Evolutionary conservation across 2,329 filamentous ascomycete genomes (phyloP), one percentile per base, ranked within the genome.

Genomic region (Furcasterigmium furcatum): DNA sequence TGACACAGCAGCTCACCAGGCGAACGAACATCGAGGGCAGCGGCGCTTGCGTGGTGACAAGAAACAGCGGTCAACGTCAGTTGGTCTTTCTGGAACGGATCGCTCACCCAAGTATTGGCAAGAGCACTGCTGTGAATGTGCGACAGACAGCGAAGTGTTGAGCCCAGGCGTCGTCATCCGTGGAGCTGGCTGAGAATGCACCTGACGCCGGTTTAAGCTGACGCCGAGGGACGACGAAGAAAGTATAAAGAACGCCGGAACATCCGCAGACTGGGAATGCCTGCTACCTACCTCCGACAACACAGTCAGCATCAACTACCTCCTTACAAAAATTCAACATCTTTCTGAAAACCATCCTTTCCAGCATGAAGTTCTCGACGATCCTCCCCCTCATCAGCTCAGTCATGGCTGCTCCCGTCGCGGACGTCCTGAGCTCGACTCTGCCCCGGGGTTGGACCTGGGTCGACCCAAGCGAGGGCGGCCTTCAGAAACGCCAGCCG

Each of bases 301-400:
- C n/a, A n/a, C n/a, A n/a, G n/a, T n/a, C n/a, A n/a, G n/a, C n/a
- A n/a, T 27, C 24, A 27, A 7, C 24, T 27, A 35, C 32, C 14
- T 35, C 6, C 32, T 8, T 8, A n/a, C 32, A n/a, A 35, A 8
- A 6, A 35, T 35, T 14, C 32, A 35, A 18, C 8, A 35, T 14
- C 30, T n/a, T 13, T 16, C 30, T 32, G 12, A 7, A 9, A 9
- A 32, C 13, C 30, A 32, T 32, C 7, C 12, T 32, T n/a, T 18
- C n/a, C 20, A 39, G 19, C 16, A 50, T 50, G 47, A 50, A 38
- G 42, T 38, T 47, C 41, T 45, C 38, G 20, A 25, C 30, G 3
- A 12, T 43, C 32, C 30, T 38, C 10, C 9, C 30, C 7, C 16
- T 43, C 20, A 13, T 35, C 9, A 4, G 27, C 9, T 12, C 29